Conservation (phyloP, 106 monocot genomes). For the Phalaenopsis aphrodite region DNA sequence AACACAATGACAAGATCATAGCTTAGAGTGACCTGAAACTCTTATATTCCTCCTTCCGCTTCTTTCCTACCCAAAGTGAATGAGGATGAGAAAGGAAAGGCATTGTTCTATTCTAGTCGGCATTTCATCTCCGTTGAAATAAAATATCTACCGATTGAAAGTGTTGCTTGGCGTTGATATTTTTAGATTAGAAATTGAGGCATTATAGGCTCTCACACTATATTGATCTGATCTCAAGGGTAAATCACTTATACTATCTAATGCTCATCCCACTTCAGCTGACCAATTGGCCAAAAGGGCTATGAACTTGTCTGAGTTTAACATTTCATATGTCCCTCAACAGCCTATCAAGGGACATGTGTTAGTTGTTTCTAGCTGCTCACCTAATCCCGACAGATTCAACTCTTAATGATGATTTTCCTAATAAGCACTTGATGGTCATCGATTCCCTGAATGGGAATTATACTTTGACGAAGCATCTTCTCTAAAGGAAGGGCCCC, state of each 20-base stretch:
- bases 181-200: conserved; percentile 4
- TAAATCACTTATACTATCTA: background rate
- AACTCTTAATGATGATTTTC: background rate
- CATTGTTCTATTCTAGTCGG: background rate
- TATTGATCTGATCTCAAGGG: background rate
- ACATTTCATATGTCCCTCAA: conserved; percentile 8
- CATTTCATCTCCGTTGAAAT: background rate
- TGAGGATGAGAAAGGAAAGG: conserved; percentile 5
- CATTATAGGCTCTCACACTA: conserved; percentile 7
- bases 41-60: too few relatives aligned
- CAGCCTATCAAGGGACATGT: background rate
- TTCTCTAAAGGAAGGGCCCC: background rate
- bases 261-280: background rate
- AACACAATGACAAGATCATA: too few relatives aligned
- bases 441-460: background rate
- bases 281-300: background rate
- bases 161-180: conserved; percentile 7
- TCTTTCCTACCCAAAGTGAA: background rate
- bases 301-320: background rate
- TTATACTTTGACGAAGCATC: conserved; percentile 10
- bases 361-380: conserved; percentile 6
- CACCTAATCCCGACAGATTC: conserved; percentile 5
- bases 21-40: too few relatives aligned
- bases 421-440: background rate
- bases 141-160: conserved; percentile 3